These are phyloP conservation scores for Pseudotsuga menziesii DNA, from an alignment of 75 land plant species.

Conservation along the genomic window DNA sequence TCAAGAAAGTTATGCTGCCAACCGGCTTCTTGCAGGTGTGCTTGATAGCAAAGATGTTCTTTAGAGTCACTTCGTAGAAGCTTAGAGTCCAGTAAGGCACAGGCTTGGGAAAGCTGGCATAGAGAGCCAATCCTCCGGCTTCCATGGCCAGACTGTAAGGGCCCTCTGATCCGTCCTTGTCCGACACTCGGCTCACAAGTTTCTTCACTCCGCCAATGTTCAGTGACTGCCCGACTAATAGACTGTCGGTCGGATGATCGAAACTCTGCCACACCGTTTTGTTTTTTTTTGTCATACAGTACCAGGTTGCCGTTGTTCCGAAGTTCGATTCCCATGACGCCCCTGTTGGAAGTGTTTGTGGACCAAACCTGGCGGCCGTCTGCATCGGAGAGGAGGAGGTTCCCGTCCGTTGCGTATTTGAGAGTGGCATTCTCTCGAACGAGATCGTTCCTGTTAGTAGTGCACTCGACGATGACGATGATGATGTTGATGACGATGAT, in stretches of 20 bases:
- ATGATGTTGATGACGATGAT: too few relatives aligned
- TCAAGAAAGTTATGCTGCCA: conserved; percentile 2
- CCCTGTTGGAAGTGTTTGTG: conserved; percentile 37
- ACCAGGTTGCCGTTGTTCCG: conserved; percentile 42
- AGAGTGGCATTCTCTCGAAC: conserved; percentile 43
- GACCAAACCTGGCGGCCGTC: conserved; percentile 36
- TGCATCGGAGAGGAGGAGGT: conserved; percentile 32
- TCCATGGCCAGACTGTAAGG: conserved; percentile 29
- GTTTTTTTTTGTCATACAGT: conserved; percentile 21
- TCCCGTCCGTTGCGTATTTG: conserved; percentile 22
- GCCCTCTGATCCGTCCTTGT: conserved; percentile 15
- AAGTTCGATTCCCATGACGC: conserved; percentile 20
- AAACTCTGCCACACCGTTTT: conserved; percentile 57
- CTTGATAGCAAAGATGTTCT: background rate
- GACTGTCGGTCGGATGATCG: conserved; percentile 52
- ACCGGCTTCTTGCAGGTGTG: background rate
- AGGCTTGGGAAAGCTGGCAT: conserved; percentile 7
- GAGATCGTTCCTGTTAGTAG: conserved; percentile 35
- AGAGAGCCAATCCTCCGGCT: conserved; percentile 21
- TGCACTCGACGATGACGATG: too few relatives aligned
- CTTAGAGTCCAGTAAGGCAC: conserved; percentile 9
- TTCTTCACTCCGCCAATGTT: conserved; percentile 1
- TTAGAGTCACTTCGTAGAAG: conserved; percentile 1
- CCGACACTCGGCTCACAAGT: conserved; percentile 28
- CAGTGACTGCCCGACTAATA: conserved; percentile 44